Conservation (phyloP, 805 yeast genomes). For the Candida chauliodis region DNA sequence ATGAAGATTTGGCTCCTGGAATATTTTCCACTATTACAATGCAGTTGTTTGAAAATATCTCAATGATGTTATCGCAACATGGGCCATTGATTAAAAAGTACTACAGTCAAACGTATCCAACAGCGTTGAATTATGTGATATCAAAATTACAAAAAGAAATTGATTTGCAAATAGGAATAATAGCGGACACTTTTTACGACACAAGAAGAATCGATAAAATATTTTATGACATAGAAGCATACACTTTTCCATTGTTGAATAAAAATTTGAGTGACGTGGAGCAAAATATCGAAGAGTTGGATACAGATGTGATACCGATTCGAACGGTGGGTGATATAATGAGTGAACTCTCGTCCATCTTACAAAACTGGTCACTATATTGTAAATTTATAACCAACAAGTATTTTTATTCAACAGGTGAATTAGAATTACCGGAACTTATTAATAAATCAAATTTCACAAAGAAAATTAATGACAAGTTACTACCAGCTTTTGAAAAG, state of each 20-base stretch:
- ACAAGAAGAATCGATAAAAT: constrained; percentile 55
- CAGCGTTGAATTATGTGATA: constrained; percentile 63
- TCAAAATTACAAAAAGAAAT: constrained; percentile 78
- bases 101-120: constrained; percentile 52
- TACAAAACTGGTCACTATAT: constrained; percentile 84
- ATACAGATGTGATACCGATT: constrained; percentile 41
- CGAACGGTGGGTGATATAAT: constrained; percentile 64
- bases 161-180: constrained; percentile 88
- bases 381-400: constrained; percentile 66
- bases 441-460: constrained; percentile 53
- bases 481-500: constrained; percentile 61
- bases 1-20: constrained; percentile 35
- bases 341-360: constrained; percentile 68
- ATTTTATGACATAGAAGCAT: constrained; percentile 52
- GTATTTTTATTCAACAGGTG: constrained; percentile 48
- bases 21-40: constrained; percentile 57
- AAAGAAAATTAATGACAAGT: constrained; percentile 48
- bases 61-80: constrained; percentile 83
- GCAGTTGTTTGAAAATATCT: constrained; percentile 77
- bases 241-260: constrained; percentile 33
- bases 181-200: constrained; percentile 83
- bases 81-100: constrained; percentile 69
- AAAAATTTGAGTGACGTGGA: constrained; percentile 13
- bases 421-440: constrained; percentile 46
- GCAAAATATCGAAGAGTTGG: constrained; percentile 22